Conservation (phyloP, 441 rosid genomes). For the Eutrema salsugineum region DNA sequence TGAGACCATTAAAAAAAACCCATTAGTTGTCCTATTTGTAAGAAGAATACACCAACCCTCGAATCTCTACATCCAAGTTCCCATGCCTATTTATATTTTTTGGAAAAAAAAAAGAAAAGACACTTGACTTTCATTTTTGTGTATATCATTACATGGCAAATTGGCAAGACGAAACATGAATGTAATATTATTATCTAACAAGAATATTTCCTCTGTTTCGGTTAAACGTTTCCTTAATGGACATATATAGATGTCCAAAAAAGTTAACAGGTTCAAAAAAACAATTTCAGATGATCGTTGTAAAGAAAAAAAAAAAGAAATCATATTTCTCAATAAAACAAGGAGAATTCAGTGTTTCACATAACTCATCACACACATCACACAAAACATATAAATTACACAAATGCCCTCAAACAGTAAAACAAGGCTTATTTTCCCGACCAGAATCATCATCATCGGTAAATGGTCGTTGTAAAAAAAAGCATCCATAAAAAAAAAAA, state of each 20-base stretch:
- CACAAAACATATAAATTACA: conserved; percentile 12
- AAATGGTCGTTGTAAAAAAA: conserved; percentile 9
- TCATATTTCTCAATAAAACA: neutral
- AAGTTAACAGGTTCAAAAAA: neutral
- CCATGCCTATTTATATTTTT: conserved; percentile 16
- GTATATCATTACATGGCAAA: conserved; percentile 27
- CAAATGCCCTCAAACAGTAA: conserved; percentile 16
- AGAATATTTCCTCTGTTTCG: neutral
- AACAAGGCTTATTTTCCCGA: conserved; percentile 20
- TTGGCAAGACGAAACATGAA: conserved; percentile 10
- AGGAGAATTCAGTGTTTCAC: conserved; percentile 5
- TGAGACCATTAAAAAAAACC: conserved; percentile 19
- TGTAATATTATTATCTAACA: conserved; percentile 29
- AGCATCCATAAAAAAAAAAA: neutral
- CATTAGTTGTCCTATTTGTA: neutral
- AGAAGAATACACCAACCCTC: conserved; percentile 5
- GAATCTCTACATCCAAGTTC: conserved; percentile 5
- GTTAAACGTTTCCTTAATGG: neutral
- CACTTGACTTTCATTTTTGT: conserved; percentile 27
- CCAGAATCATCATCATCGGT: conserved; percentile 6
- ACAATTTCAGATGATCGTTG: no score
- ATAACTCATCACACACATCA: no score
- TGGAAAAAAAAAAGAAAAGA: neutral
- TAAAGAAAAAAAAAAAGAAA: neutral
- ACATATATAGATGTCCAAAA: neutral